Percentiles rank a stretch among this genome's conserved stretches.
Evolutionary conservation across 495 filamentous ascomycete genomes (phyloP).

Genomic region (Aspergillus baeticus): DNA sequence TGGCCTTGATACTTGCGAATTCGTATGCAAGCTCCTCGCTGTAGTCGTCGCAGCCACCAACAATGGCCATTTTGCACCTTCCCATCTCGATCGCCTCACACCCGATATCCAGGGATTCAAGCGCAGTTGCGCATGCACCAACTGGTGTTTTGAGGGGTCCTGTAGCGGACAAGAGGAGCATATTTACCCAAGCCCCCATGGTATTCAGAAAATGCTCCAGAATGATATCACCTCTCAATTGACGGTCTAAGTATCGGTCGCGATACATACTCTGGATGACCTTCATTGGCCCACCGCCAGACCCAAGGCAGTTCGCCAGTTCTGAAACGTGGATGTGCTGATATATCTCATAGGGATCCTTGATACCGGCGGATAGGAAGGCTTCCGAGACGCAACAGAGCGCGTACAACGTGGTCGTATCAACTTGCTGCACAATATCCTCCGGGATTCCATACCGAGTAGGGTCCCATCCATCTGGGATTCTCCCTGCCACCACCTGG

Average conservation of each 20-base stretch:
- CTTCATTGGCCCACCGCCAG: conserved; percentile 81
- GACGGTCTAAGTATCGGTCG: conserved; percentile 92
- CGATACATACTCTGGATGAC: conserved; percentile 95
- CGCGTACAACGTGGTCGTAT: conserved; percentile 90
- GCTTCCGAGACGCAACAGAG: conserved; percentile 91
- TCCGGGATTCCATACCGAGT: conserved; percentile 92
- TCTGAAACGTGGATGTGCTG: conserved; percentile 98
- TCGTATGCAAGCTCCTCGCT: conserved; percentile 98
- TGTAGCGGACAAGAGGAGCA: conserved; percentile 93
- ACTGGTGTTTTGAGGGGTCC: conserved; percentile 98
- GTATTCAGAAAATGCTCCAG: conserved; percentile 99
- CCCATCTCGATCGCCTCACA: conserved; percentile 96
- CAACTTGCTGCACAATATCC: conserved; percentile 95
- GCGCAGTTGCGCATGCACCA: conserved; percentile 93
- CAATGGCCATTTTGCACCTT: conserved; percentile 92
- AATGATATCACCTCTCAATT: conserved; percentile 94
- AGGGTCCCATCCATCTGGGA: conserved; percentile 95
- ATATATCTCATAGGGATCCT: conserved; percentile 99
- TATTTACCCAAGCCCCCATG: conserved; percentile 99
- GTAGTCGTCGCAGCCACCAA: conserved; percentile 98
- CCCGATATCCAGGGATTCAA: conserved; percentile 95
- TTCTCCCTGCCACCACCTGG: conserved; percentile 90
- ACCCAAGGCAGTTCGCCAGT: conserved; percentile 96
- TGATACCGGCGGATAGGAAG: conserved; percentile 88
- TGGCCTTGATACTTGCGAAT: conserved; percentile 99